Evolutionary conservation across 208 protist species (phyloP), one percentile per base, ranked within the genome.

Genomic region (Crithidia mellificae): DNA sequence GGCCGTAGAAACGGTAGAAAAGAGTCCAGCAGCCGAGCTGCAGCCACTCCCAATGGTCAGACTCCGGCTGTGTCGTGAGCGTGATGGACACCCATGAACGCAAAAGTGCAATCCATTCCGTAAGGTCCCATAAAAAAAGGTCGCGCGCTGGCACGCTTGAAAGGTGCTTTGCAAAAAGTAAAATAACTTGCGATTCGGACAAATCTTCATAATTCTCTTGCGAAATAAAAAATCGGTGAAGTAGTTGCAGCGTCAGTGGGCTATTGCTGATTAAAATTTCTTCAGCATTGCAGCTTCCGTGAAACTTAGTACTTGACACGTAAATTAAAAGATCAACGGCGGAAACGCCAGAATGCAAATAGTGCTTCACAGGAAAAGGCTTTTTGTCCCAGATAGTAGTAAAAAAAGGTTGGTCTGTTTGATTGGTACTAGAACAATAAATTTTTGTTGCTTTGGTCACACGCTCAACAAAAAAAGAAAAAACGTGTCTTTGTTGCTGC

Each of bases 11-110:
- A 22, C 43, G 55, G 30, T 57, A 47, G 32, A 76, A 76, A 30
- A 76, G 63, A n/a, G 47, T 61, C 70, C 70, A 76, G 34, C 54
- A 69, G n/a, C 62, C 25, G 5, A 66, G 30, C n/a, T 70, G 70
- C 38, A 70, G 57, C 52, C 46, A 70, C 30, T 25, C 54, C 24
- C 63, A 63, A 34, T 56, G 49, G 25, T 76, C 63, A 17, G 63
- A 69, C 49, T 65, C 63, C 2, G 32, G 17, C 27, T 32, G 55
- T 2, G 63, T 43, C 0, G 53, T 61, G 22, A 36, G 41, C 14
- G 63, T 38, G 14, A 47, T 25, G 0, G 29, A 36, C 11, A 63
- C 50, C 55, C 46, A 47, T 14, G 38, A 41, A 2, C 51, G 62
- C 2, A 76, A 38, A 19, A 76, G 46, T 0, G 32, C 25, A 20